Conservation (phyloP, 257 asterid genomes). For the Linaria vulgaris region DNA sequence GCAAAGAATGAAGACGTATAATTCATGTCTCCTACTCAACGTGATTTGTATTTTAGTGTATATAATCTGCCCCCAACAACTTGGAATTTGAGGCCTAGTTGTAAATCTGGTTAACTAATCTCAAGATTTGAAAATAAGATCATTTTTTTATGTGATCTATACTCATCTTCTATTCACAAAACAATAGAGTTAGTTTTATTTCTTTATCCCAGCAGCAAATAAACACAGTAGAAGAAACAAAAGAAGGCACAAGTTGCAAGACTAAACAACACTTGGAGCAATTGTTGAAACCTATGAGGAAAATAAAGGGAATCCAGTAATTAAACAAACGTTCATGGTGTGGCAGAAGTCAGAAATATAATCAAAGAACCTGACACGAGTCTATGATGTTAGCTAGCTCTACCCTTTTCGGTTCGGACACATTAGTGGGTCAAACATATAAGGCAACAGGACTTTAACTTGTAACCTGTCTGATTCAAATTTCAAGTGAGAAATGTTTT, state of each 20-base stretch:
- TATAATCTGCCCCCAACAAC: no score
- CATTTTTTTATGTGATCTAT: no score
- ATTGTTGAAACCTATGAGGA: not conserved
- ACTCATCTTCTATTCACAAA: no score
- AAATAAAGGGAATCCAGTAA: not conserved
- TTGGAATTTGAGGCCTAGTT: no score
- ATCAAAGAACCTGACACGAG: conserved; percentile 8
- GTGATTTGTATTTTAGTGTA: no score
- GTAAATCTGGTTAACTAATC: no score
- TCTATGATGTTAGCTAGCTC: not conserved
- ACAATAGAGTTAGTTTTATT: not conserved
- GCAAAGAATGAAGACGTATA: no score
- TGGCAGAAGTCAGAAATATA: not conserved
- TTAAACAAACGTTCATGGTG: not conserved
- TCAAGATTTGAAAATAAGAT: no score
- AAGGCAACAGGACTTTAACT: not conserved
- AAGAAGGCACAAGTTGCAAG: not conserved
- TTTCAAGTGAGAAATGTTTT: not conserved
- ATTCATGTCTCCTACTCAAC: no score
- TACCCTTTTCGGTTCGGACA: conserved; percentile 2
- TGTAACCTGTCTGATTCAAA: not conserved
- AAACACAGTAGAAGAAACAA: not conserved
- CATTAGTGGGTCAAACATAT: not conserved
- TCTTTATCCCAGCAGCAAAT: not conserved
- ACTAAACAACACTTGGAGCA: not conserved